Conservation (phyloP, 1,284 basidiomycete genomes). For the Leccinum angustisporum region DNA sequence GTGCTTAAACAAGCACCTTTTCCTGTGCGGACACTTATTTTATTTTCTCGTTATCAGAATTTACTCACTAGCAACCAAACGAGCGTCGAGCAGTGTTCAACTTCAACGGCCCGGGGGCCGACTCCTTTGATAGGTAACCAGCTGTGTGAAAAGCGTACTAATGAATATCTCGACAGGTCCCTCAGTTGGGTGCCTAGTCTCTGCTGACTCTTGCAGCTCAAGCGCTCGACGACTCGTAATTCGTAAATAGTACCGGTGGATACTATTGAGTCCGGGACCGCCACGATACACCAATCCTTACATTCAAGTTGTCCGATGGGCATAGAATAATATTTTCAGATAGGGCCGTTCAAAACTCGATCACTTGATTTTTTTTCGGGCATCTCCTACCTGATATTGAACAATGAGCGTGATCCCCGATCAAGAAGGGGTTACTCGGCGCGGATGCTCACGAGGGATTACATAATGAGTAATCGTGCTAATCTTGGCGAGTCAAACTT, state of each 20-base stretch:
- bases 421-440: neutral
- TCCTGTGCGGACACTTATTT: no score
- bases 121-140: neutral
- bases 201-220: neutral
- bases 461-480: neutral
- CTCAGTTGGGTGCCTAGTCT: neutral
- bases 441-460: neutral
- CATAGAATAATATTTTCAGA: neutral
- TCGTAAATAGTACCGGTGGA: neutral
- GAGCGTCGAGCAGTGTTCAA: neutral
- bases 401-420: conserved; percentile 3
- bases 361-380: neutral
- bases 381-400: neutral
- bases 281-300: neutral
- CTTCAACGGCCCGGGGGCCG: neutral
- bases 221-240: neutral
- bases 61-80: neutral
- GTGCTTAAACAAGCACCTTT: neutral
- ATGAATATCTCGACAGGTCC: neutral
- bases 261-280: neutral
- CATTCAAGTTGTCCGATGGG: neutral
- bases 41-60: neutral
- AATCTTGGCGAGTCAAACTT: neutral
- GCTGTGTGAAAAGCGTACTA: neutral
- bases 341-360: neutral